A percentile compares a stretch with the other conserved stretches of the same genome.
These are phyloP conservation scores for Cytospora piceicola DNA, from an alignment of 2,329 filamentous ascomycete species.

Conservation along the genomic window DNA sequence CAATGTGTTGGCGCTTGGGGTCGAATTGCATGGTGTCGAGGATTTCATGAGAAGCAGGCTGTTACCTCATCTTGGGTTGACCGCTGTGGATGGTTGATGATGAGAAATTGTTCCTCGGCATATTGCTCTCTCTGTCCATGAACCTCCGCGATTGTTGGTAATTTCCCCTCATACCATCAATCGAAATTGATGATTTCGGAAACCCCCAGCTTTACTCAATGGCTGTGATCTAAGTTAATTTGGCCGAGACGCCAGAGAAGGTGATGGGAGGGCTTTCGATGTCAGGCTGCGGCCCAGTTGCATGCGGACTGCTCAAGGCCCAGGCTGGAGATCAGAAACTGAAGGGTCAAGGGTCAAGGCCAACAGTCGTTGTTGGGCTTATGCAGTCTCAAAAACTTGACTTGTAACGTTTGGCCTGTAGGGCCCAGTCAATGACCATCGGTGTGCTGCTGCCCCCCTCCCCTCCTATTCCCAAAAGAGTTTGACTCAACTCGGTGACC, in stretches of 20 bases:
- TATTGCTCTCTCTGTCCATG: neutral
- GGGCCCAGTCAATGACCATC: neutral
- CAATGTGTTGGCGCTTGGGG: slow-evolving; percentile 20
- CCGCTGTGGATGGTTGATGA: neutral
- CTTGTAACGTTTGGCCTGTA: neutral
- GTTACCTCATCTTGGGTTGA: slow-evolving; percentile 23
- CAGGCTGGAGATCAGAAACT: neutral
- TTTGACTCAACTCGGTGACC: neutral
- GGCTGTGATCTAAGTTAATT: neutral
- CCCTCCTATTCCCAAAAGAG: no score
- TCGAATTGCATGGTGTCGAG: slow-evolving; percentile 16
- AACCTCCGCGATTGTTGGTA: neutral
- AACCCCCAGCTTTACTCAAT: neutral
- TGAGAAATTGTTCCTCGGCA: neutral
- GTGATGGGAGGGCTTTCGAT: neutral
- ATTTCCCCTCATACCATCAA: neutral
- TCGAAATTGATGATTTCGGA: neutral
- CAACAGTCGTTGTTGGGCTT: neutral
- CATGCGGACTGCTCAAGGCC: neutral
- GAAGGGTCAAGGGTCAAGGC: neutral
- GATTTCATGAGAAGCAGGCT: slow-evolving; percentile 19
- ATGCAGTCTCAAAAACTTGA: neutral
- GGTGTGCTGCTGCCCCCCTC: neutral
- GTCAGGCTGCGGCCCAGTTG: neutral
- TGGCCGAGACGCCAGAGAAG: neutral